Evolutionary conservation across 768 basidiomycete species (phyloP).

Genomic region (Boletus barrowsii): DNA sequence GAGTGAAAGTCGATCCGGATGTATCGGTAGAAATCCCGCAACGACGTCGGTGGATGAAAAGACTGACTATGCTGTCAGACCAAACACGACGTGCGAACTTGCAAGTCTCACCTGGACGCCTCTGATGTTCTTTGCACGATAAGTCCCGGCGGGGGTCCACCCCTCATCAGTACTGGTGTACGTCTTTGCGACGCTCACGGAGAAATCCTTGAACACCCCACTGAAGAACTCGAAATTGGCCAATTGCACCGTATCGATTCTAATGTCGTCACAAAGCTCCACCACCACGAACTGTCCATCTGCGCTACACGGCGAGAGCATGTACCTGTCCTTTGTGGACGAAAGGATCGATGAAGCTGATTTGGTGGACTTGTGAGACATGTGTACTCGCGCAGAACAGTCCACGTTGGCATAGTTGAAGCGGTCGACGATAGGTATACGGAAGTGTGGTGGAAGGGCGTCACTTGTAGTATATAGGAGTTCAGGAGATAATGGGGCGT

Average conservation of each 20-base stretch:
- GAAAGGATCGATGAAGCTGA: slow-evolving; percentile 82
- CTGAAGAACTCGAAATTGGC: slow-evolving; percentile 99
- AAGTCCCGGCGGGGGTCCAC: slow-evolving; percentile 75
- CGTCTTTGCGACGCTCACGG: slow-evolving; percentile 82
- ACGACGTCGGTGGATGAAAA: slow-evolving; percentile 70
- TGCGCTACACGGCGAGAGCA: slow-evolving; percentile 86
- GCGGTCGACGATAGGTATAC: slow-evolving; percentile 75
- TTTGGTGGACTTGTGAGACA: slow-evolving; percentile 76
- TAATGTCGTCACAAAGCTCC: slow-evolving; percentile 96
- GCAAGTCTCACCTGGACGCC: slow-evolving; percentile 75
- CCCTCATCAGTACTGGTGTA: slow-evolving; percentile 57
- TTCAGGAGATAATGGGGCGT: slow-evolving; percentile 8
- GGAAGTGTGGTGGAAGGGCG: slow-evolving; percentile 55
- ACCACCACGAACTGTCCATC: slow-evolving; percentile 78
- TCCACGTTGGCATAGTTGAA: slow-evolving; percentile 95
- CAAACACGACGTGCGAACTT: not conserved
- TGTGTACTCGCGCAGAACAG: slow-evolving; percentile 91
- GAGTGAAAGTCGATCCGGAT: slow-evolving; percentile 92
- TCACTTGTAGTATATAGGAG: not conserved
- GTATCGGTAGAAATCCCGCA: slow-evolving; percentile 87
- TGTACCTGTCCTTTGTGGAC: slow-evolving; percentile 89
- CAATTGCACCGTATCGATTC: slow-evolving; percentile 93
- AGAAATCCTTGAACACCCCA: slow-evolving; percentile 91
- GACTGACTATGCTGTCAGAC: slow-evolving; percentile 41
- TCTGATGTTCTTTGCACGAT: slow-evolving; percentile 83